Evolutionary conservation across 2,329 filamentous ascomycete species (phyloP), one percentile per base, ranked within the genome.

Genomic region (Blastomyces parvus): DNA sequence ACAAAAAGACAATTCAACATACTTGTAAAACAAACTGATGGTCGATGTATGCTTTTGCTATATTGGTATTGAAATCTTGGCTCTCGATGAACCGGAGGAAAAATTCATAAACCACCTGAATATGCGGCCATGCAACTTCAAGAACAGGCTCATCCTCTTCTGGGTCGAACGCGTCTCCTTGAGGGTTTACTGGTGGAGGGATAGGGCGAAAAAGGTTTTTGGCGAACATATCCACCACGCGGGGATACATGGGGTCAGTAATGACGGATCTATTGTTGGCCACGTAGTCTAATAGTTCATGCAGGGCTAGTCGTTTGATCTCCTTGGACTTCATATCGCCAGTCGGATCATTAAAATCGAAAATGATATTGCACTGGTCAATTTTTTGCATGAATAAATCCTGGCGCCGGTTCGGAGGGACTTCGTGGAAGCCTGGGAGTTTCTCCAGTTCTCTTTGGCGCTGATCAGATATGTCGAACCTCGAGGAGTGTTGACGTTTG

Each of bases 311-410:
- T 72, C 94, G 86, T 82, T 99, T 99, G 83, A 99, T 97, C 79
- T 99, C 94, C 81, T 99, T 99, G 58, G 93, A 96, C 78, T 99
- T 99, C 92, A 99, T 97, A 74, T 99, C 94, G 69, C 88, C 92
- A 68, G 90, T 96, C 59, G 93, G 91, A 77, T 99, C 94, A 75
- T 97, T 99, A 80, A 99, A 99, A 79, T 99, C 94, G 74, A 99
- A 99, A 72, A 99, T 99, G 80, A 99, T 95, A 74, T 99, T 99
- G 82, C 94, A 99, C 76, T 99, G 94, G 72, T 97, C 94, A 70
- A 99, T 94, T 83, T 99, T 99, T 74, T 97, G 92, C 92, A 99
- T 97, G 79, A 99, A 99, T 22, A 99, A 84, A 70, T 97, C 93
- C 78, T 97, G 92, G 66, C 94, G 86, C 67, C 93, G 87, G 74